Base-by-base conservation (phyloP, 192 early-diverging fungal genomes). In the Linnemannia exigua region DNA sequence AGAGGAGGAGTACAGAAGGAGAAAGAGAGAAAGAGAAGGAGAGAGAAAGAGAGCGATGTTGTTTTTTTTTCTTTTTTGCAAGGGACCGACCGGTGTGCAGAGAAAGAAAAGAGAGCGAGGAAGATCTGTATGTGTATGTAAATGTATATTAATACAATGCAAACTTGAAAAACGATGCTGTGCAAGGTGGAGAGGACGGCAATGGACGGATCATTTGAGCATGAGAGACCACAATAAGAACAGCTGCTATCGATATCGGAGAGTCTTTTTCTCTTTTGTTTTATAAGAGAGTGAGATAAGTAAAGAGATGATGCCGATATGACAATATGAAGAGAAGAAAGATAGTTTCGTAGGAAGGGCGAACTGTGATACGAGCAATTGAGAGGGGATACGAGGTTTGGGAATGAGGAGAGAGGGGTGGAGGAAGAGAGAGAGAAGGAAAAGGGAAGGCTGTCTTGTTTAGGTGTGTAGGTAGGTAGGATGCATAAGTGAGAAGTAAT, bases 321-420 rank as follows among this genome's bases (percentile, higher is more conserved):
- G n/a, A n/a, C n/a, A n/a, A n/a, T n/a, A n/a, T n/a, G 58, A 28
- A n/a, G 31, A 2, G 67, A 36, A 36, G 28, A 28, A 16, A 12
- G 35, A 41, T 41, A 41, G 38, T 36, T 41, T 36, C 33, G 19
- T 38, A 70, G 36, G 68, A 41, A 35, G 33, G 15, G 35, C 35
- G 67, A 68, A 37, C 67, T 41, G 68, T 70, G 68, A 12, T 36
- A 67, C 70, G 52, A 71, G 69, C 25, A 61, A 50, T 44, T 38
- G n/a, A 67, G n/a, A 20, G 47, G 8, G 61, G 48, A 72, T n/a
- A 22, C 17, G 41, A 22, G 61, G 77, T 9, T 36, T 19, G 38
- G 3, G 52, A 66, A 37, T 22, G 44, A 22, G 46, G 5, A 36
- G 38, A 50, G 36, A 41, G 1, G 38, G 33, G 38, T 9, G 19